A percentile compares a stretch with the other conserved stretches of the same genome.
These are phyloP conservation scores for Fusarium drepaniforme DNA, from an alignment of 2,329 filamentous ascomycete species.

Conservation along the genomic window DNA sequence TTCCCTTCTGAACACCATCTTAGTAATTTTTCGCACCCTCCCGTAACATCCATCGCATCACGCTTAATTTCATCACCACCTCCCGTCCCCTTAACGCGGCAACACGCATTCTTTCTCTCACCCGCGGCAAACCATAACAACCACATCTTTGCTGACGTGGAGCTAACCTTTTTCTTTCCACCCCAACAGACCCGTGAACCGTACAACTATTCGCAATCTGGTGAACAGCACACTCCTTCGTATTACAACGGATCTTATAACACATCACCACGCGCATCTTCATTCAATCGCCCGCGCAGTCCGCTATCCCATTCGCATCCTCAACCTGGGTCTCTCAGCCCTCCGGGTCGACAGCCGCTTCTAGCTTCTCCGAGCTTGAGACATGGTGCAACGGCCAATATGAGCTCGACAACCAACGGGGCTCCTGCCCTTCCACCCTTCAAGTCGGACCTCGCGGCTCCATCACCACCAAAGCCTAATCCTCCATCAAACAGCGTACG, in stretches of 20 bases:
- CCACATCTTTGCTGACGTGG: conserved; percentile 43
- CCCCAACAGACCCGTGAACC: conserved; percentile 61
- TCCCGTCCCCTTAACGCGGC: conserved; percentile 24
- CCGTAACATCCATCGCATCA: conserved; percentile 20
- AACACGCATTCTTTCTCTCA: conserved; percentile 25
- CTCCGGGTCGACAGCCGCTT: conserved; percentile 54
- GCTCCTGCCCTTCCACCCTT: conserved; percentile 51
- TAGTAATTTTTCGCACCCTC: conserved; percentile 25
- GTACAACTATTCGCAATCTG: conserved; percentile 60
- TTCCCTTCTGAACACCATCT: conserved; percentile 19
- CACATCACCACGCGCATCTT: conserved; percentile 59
- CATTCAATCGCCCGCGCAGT: conserved; percentile 60
- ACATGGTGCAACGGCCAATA: conserved; percentile 55
- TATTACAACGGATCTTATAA: conserved; percentile 63
- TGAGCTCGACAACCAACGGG: conserved; percentile 57
- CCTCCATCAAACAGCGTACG: conserved; percentile 54
- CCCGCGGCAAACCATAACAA: conserved; percentile 24
- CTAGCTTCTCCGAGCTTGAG: conserved; percentile 63
- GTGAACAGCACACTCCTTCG: conserved; percentile 56
- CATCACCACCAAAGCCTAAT: conserved; percentile 55
- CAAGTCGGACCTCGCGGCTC: conserved; percentile 56
- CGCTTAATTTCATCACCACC: conserved; percentile 39
- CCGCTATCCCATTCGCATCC: conserved; percentile 64
- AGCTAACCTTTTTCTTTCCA: conserved; percentile 43
- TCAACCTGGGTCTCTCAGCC: conserved; percentile 57